A percentile compares a stretch with the other conserved stretches of the same genome.
Conservation (phyloP, 75 land plant genomes). For the Isoetes taiwanensis region DNA sequence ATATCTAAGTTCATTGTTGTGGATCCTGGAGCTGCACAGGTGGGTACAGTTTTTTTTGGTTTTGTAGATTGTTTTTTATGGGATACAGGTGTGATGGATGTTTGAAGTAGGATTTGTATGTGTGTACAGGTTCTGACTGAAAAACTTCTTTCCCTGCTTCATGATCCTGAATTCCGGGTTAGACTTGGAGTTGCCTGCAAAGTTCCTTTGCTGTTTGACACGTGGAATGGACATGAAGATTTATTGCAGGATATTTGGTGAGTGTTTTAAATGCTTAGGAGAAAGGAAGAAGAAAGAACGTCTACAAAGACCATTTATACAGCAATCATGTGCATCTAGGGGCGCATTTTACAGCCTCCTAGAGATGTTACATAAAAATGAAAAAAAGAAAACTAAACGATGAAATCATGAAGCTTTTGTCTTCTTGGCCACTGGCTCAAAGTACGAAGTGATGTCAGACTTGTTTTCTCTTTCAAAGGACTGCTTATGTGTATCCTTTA, state of each 20-base stretch:
- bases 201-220: conserved; percentile 59
- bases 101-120: not conserved
- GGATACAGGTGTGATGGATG: not conserved
- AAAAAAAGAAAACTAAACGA: no score
- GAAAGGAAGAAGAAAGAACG: no score
- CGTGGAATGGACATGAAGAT: conserved; percentile 84
- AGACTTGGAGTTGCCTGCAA: conserved; percentile 39
- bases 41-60: conserved; percentile 12
- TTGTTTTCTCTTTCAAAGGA: no score
- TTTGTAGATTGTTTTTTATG: not conserved
- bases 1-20: conserved; percentile 43
- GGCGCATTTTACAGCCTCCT: no score
- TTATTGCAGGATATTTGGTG: conserved; percentile 81
- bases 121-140: conserved; percentile 48
- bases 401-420: no score
- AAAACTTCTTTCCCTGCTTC: conserved; percentile 44
- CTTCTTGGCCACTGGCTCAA: no score
- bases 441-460: no score
- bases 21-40: conserved; percentile 62
- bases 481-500: no score
- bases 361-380: no score
- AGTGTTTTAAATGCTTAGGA: conserved; percentile 9
- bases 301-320: no score
- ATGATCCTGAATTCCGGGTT: conserved; percentile 75
- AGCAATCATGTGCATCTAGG: no score